Base-by-base conservation (phyloP, 1,139 yeast species). In the Candida labiduridarum region DNA sequence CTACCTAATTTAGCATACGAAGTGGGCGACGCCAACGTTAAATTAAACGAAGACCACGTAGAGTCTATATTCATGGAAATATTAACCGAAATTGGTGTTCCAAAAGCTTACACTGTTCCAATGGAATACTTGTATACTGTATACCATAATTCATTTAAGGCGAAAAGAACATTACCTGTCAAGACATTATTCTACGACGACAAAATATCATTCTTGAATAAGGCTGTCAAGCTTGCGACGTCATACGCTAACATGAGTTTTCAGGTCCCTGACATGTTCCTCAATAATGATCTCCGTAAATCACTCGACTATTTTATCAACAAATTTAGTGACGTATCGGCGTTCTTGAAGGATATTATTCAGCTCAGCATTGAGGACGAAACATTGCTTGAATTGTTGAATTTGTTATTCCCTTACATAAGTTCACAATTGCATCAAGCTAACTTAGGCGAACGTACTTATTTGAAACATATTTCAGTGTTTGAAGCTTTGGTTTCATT, bases 161-260 rank as follows among this genome's bases (percentile, higher is more conserved):
- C 66, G 7, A 79, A 68, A 52, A 67, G 83, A 55, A 55, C 71
- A 11, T 59, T 82, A 18, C 69, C 74, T n/a, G 67, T 66, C 15
- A 80, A 73, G 52, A 77, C 79, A 42, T 61, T 73, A 1, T 52
- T 66, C 18, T 72, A 69, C 51, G 70, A 68, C 2, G 59, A 64
- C 15, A 82, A 83, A 57, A 44, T 63, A 1, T 63, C 63, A 2
- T 58, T 83, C 3, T 66, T 84, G 47, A 72, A 74, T 48, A 83
- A 83, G 52, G 69, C 83, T 30, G 74, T 81, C 45, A 68, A 84
- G 46, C 71, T 85, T 45, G 67, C 84, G 12, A 73, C 87, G 14
- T 84, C 88, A 19, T 89, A 85, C 65, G 90, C 90, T 0, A 74
- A 85, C 34, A 84, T 89, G 35, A 69, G 87, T 35, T 83, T 89